These are phyloP conservation scores for Monosporascus sp. DNA, from an alignment of 2,329 filamentous ascomycete genomes.

Conservation along the genomic window DNA sequence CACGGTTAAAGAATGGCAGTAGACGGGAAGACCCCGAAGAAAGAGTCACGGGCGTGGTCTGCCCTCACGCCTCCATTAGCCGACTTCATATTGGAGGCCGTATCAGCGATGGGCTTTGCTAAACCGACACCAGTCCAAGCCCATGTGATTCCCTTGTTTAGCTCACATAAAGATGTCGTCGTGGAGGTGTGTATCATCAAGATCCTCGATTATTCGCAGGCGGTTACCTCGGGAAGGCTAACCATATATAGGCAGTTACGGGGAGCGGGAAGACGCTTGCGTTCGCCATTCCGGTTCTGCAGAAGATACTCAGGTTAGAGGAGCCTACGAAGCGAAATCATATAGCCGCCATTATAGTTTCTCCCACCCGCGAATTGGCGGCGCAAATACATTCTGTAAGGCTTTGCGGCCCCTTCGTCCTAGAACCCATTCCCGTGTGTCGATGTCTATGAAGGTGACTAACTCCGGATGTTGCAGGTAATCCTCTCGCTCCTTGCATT, in stretches of 20 bases:
- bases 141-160: constrained; percentile 79
- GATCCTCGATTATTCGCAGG: background rate
- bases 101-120: constrained; percentile 76
- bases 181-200: constrained; percentile 13
- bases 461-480: background rate
- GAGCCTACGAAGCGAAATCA: constrained; percentile 86
- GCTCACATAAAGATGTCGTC: constrained; percentile 25
- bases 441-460: background rate
- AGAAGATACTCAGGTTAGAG: constrained; percentile 73
- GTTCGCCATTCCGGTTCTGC: constrained; percentile 78
- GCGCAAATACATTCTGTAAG: constrained; percentile 61
- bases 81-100: constrained; percentile 81
- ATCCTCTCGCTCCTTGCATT: constrained; percentile 65
- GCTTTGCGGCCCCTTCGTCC: constrained; percentile 60
- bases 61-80: constrained; percentile 65
- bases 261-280: constrained; percentile 87
- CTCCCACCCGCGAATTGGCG: constrained; percentile 88
- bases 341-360: constrained; percentile 84
- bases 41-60: constrained; percentile 57
- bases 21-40: constrained; percentile 32
- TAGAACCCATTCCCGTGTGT: no score
- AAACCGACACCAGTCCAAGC: constrained; percentile 95
- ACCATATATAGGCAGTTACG: constrained; percentile 62
- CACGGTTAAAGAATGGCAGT: constrained; percentile 23
- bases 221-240: background rate